Conservation (phyloP, 2,329 filamentous ascomycete species). For the Ascochyta rabiei region DNA sequence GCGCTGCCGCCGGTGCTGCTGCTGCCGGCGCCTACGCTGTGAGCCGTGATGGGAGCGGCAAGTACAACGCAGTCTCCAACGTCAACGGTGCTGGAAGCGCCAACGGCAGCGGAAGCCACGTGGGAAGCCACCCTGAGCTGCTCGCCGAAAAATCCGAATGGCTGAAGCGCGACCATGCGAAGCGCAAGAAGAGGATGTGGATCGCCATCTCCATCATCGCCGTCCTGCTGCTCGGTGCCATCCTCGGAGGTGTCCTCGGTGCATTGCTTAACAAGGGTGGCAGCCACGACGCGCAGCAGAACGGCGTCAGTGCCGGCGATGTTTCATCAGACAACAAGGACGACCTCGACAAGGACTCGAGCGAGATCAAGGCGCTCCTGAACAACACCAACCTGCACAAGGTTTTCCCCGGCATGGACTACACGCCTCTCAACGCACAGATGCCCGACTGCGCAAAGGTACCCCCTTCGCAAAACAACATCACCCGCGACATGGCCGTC, state of each 20-base stretch:
- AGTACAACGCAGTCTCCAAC: conserved; percentile 64
- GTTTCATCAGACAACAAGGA: conserved; percentile 71
- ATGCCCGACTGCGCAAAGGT: conserved; percentile 81
- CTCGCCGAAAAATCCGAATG: conserved; percentile 70
- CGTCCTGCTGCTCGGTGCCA: conserved; percentile 70
- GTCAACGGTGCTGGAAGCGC: conserved; percentile 21
- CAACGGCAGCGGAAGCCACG: conserved; percentile 13
- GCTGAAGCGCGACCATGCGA: conserved; percentile 60
- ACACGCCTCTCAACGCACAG: conserved; percentile 89
- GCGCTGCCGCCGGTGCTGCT: conserved; percentile 46
- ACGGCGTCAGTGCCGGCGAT: conserved; percentile 34
- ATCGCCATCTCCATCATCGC: conserved; percentile 69
- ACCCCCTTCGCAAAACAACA: conserved; percentile 89
- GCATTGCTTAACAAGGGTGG: conserved; percentile 65
- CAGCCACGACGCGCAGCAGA: conserved; percentile 30
- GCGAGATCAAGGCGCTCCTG: conserved; percentile 80
- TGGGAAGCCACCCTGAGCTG: conserved; percentile 23
- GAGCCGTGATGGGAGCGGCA: conserved; percentile 48
- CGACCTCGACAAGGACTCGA: conserved; percentile 74
- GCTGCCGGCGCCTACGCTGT: conserved; percentile 25
- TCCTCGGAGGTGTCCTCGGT: conserved; percentile 76
- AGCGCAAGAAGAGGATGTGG: conserved; percentile 70
- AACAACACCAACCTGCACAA: conserved; percentile 84
- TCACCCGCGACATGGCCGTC: conserved; percentile 89
- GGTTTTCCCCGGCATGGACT: conserved; percentile 94